Evolutionary conservation across 2,329 filamentous ascomycete species (phyloP).

Genomic region (Fusarium sp.): DNA sequence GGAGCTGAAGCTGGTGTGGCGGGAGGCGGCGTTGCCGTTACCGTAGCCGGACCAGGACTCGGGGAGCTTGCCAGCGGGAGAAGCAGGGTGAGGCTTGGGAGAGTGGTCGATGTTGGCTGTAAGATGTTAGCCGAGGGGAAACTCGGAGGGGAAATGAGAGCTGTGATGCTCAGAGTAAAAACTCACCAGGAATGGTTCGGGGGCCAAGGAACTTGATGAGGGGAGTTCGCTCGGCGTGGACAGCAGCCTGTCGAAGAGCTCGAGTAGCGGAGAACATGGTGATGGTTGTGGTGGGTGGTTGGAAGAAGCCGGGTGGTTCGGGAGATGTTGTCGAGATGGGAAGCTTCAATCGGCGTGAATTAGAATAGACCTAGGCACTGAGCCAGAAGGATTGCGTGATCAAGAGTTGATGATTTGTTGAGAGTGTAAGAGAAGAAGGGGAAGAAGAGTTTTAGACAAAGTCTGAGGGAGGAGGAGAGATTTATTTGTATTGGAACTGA

Average conservation of each 20-base stretch:
- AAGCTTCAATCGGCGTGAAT: not conserved
- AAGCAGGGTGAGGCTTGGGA: conserved; percentile 78
- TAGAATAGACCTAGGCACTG: not conserved
- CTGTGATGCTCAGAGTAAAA: not conserved
- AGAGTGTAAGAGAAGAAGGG: conserved; percentile 21
- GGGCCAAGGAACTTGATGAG: conserved; percentile 73
- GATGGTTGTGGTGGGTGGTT: conserved; percentile 18
- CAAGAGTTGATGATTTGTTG: conserved; percentile 1
- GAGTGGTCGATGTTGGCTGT: conserved; percentile 80
- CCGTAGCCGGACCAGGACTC: conserved; percentile 57
- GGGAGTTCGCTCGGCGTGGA: conserved; percentile 70
- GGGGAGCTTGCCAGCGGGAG: conserved; percentile 74
- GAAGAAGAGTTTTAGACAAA: conserved; percentile 3
- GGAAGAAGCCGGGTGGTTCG: conserved; percentile 19
- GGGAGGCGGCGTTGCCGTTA: conserved; percentile 50
- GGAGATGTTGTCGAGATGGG: conserved; percentile 17
- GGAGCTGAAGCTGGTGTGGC: conserved; percentile 75
- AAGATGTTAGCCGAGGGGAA: conserved; percentile 31
- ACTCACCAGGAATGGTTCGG: conserved; percentile 68
- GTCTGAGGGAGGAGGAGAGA: conserved; percentile 33
- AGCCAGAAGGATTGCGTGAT: not conserved
- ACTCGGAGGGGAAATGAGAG: not conserved
- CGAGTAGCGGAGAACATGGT: conserved; percentile 68
- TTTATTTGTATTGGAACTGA: conserved; percentile 46
- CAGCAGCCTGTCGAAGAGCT: conserved; percentile 68